phyloP scores from a whole-genome alignment of 1,284 basidiomycete genomes.

The Neolentinus lepideus region DNA sequence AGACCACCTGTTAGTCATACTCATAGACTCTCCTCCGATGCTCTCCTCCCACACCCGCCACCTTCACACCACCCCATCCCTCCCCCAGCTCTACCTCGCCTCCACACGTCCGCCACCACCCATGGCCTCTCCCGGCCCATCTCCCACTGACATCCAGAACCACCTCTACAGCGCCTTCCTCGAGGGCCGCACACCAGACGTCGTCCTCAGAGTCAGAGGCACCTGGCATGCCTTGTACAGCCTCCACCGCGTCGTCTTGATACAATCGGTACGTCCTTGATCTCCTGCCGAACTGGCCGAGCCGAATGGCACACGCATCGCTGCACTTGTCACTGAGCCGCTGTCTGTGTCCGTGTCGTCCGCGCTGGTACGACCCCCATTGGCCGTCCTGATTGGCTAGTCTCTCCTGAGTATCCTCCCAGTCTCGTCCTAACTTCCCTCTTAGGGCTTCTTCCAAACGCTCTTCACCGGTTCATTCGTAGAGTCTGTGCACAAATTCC shows the following conservation, averaged over 20 bases:
- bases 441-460: conserved; percentile 76
- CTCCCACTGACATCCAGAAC: conserved; percentile 46
- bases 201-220: conserved; percentile 62
- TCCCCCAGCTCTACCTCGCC: background rate
- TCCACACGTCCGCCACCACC: background rate
- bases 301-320: background rate
- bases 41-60: background rate
- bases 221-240: conserved; percentile 73
- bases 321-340: background rate
- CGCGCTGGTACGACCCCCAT: background rate
- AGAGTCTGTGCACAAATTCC: conserved; percentile 27
- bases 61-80: background rate
- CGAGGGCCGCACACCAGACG: conserved; percentile 66
- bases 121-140: conserved; percentile 20
- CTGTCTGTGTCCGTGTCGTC: background rate
- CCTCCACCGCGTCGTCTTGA: conserved; percentile 78
- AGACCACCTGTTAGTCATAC: no score
- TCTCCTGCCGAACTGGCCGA: background rate
- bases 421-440: conserved; percentile 3
- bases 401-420: background rate
- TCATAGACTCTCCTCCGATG: background rate
- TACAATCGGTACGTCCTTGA: conserved; percentile 63
- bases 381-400: background rate
- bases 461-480: conserved; percentile 80
- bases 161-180: conserved; percentile 76